phyloP scores from a whole-genome alignment of 108 stramenopile genomes.

The Cyclostephanos tholiformis region DNA sequence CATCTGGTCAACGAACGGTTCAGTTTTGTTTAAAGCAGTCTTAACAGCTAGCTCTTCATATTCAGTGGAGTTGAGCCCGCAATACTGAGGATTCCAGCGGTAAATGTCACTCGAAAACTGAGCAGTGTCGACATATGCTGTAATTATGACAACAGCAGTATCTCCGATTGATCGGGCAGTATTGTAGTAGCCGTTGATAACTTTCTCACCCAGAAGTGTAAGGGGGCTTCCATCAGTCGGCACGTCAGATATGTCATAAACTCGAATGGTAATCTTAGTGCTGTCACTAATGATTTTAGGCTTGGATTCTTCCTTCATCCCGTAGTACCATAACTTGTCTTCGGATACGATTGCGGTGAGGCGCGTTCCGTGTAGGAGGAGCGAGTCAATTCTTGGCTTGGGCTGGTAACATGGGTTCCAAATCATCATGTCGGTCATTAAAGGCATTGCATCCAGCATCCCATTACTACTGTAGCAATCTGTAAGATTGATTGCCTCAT shows the following conservation, averaged over 20 bases:
- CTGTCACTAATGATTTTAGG: conserved; percentile 24
- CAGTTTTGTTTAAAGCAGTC: conserved; percentile 40
- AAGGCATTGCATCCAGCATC: conserved; percentile 10
- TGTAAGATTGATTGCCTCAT: conserved; percentile 29
- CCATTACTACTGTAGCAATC: conserved; percentile 11
- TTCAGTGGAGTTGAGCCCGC: conserved; percentile 41
- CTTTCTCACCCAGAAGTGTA: conserved; percentile 38
- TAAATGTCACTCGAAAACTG: conserved; percentile 32
- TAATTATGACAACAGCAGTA: conserved; percentile 33
- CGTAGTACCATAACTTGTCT: conserved; percentile 13
- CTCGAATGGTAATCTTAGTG: conserved; percentile 26
- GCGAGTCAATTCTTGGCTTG: conserved; percentile 46
- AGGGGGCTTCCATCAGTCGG: conserved; percentile 49
- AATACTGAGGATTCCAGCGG: conserved; percentile 39
- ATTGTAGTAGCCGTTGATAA: conserved; percentile 38
- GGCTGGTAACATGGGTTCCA: conserved; percentile 41
- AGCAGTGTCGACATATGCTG: conserved; percentile 37
- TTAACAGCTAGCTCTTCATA: conserved; percentile 41
- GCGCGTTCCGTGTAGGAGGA: conserved; percentile 42
- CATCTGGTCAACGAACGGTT: conserved; percentile 37
- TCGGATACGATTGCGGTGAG: conserved; percentile 50
- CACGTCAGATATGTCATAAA: conserved; percentile 43
- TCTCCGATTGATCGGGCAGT: conserved; percentile 36
- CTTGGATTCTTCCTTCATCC: conserved; percentile 11
- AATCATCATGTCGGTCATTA: conserved; percentile 7